A percentile compares a stretch with the other conserved stretches of the same genome.
Evolutionary conservation across 202 grass and related monocot genomes (phyloP).

Genomic region (Setaria viridis): DNA sequence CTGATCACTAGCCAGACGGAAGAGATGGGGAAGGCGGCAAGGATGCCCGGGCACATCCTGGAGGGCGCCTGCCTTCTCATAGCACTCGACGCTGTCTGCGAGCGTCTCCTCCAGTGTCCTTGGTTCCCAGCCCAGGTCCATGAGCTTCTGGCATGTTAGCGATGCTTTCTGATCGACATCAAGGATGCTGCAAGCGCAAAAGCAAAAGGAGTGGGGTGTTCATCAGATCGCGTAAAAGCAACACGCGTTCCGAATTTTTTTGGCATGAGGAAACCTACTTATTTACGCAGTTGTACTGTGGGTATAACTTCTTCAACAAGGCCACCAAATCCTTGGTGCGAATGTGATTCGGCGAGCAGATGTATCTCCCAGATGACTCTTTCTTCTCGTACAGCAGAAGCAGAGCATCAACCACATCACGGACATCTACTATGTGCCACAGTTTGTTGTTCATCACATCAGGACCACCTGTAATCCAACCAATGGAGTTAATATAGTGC

Average conservation of each 20-base stretch:
- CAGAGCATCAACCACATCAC: conserved; percentile 51
- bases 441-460: conserved; percentile 51
- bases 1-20: conserved; percentile 41
- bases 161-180: conserved; percentile 36
- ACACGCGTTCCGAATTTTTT: background rate
- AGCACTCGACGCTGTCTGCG: conserved; percentile 32
- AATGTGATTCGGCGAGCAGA: conserved; percentile 31
- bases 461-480: conserved; percentile 41
- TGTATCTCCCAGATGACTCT: conserved; percentile 48
- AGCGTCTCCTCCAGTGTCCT: conserved; percentile 45
- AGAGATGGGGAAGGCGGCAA: conserved; percentile 50
- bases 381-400: conserved; percentile 52
- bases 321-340: conserved; percentile 43
- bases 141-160: conserved; percentile 42
- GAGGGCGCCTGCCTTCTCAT: conserved; percentile 37
- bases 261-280: conserved; percentile 19
- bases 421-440: conserved; percentile 52
- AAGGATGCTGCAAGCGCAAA: conserved; percentile 41
- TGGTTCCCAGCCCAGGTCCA: conserved; percentile 49
- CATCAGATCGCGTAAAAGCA: background rate
- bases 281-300: conserved; percentile 38
- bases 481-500: background rate
- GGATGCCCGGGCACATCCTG: background rate
- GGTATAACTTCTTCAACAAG: conserved; percentile 54
- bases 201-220: background rate